Base-by-base conservation (phyloP, 495 filamentous ascomycete genomes). In the Trichoderma reesei region DNA sequence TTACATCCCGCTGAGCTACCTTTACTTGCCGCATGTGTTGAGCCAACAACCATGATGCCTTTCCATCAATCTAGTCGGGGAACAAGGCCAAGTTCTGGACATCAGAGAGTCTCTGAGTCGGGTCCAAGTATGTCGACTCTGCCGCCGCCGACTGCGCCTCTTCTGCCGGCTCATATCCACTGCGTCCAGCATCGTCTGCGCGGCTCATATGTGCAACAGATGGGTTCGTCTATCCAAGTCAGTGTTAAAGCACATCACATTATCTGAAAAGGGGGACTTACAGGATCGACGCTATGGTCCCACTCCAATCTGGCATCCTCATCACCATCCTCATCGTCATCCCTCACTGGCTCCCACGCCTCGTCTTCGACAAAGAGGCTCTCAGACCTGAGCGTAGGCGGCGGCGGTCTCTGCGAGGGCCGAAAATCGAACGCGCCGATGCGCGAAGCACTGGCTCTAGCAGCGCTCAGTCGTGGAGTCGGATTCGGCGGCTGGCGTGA, bases 291-390 rank as follows among this genome's bases (percentile, higher is more conserved):
- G 67, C 82, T 89, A 11, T 86, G 83, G 77, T 96, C 86, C 92
- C 92, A 97, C 37, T 87, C 86, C 38, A 96, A 78, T 60, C 85
- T 71, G 6, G 70, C 72, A 48, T 72, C 72, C 59, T 69, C 86
- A 64, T 89, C 90, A 48, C 91, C 86, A 33, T 86, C 80, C 5
- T 84, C 82, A 62, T 87, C 87, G 18, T 89, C 85, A 20, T 87
- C 83, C 63, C 89, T 85, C 41, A 85, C 79, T 3, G 91, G 91
- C 72, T 94, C 90, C 92, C 92, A 97, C 68, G 82, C 78, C 67
- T 91, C 86, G 67, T 93, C 90, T 10, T 82, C 83, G 42, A 96
- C 82, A 68, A 96, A 96, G 3, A 96, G 80, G 60, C 88, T 89
- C 38, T 93, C 85, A 9, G 84, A 82, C 46, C 85, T 79, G 41